phyloP scores from a whole-genome alignment of 306 rosid species.

The Fagus crenata region DNA sequence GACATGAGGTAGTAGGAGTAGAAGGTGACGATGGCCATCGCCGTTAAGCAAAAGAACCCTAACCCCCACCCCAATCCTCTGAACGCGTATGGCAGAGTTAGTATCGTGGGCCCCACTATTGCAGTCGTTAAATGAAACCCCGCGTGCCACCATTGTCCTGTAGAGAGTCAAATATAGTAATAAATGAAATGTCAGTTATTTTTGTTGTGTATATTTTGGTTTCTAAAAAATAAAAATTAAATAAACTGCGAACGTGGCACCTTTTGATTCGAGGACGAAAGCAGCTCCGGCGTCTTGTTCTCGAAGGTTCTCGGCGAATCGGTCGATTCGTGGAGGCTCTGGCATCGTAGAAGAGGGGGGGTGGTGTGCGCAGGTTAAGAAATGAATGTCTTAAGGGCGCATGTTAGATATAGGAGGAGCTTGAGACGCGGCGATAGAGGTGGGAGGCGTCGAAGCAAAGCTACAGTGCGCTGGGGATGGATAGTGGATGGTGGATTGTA shows the following conservation, averaged over 20 bases:
- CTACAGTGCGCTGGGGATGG: conserved; percentile 15
- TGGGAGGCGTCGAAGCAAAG: background rate
- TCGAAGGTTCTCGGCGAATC: conserved; percentile 10
- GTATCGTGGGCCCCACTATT: conserved; percentile 86
- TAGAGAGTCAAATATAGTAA: background rate
- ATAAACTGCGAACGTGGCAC: conserved; percentile 20
- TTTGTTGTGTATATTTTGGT: too few relatives aligned
- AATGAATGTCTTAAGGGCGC: background rate
- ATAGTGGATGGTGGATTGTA: too few relatives aligned
- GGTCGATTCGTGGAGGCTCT: conserved; percentile 25
- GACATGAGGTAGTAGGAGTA: conserved; percentile 82
- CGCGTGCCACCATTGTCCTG: conserved; percentile 97
- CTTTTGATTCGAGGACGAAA: conserved; percentile 91
- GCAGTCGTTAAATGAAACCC: conserved; percentile 96
- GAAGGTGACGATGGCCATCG: conserved; percentile 75
- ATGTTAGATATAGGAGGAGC: conserved; percentile 12
- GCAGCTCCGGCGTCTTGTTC: conserved; percentile 75
- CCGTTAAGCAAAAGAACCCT: conserved; percentile 65
- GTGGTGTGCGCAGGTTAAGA: conserved; percentile 21
- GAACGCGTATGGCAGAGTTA: conserved; percentile 76
- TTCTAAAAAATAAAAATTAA: too few relatives aligned
- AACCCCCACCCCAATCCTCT: conserved; percentile 77
- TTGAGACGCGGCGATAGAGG: background rate
- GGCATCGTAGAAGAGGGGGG: conserved; percentile 23
- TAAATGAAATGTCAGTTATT: too few relatives aligned